A percentile compares a stretch with the other conserved stretches of the same genome.
phyloP scores from a whole-genome alignment of 2,329 filamentous ascomycete species.

The Aureobasidium subglaciale region DNA sequence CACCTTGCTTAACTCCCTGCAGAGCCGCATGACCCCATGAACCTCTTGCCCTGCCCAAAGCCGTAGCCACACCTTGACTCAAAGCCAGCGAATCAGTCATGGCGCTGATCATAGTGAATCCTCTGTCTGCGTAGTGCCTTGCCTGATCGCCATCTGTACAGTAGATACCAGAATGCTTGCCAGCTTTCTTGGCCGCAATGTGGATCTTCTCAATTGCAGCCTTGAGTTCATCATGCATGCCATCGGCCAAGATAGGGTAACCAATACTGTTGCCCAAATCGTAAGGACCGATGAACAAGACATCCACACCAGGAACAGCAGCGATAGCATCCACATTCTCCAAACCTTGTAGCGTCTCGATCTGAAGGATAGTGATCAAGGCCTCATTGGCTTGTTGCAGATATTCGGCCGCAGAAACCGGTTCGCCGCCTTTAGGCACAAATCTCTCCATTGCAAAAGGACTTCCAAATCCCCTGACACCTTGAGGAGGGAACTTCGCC shows the following conservation, averaged over 20 bases:
- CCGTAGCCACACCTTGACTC: slow-evolving; percentile 23
- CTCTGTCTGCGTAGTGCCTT: slow-evolving; percentile 44
- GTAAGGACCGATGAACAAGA: slow-evolving; percentile 48
- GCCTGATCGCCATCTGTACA: slow-evolving; percentile 47
- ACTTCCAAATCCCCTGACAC: slow-evolving; percentile 49
- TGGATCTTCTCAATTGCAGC: slow-evolving; percentile 46
- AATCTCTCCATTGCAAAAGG: slow-evolving; percentile 42
- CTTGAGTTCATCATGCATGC: slow-evolving; percentile 44
- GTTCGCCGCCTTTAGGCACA: slow-evolving; percentile 15
- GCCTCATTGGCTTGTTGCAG: slow-evolving; percentile 49
- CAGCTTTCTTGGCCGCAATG: slow-evolving; percentile 44
- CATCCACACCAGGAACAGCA: slow-evolving; percentile 46
- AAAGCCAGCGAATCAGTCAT: slow-evolving; percentile 28
- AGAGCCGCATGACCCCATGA: slow-evolving; percentile 21
- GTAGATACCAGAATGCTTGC: slow-evolving; percentile 51
- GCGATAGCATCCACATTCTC: slow-evolving; percentile 43
- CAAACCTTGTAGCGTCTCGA: slow-evolving; percentile 38
- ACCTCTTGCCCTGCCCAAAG: slow-evolving; percentile 23
- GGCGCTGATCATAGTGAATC: slow-evolving; percentile 47
- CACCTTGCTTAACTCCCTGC: slow-evolving; percentile 20
- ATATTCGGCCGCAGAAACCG: slow-evolving; percentile 39
- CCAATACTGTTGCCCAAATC: slow-evolving; percentile 54
- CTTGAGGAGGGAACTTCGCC: slow-evolving; percentile 50
- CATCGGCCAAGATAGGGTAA: slow-evolving; percentile 41
- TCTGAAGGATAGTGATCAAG: slow-evolving; percentile 44